Conservation (phyloP, 78 protist genomes). For the Emiliania huxleyi region DNA sequence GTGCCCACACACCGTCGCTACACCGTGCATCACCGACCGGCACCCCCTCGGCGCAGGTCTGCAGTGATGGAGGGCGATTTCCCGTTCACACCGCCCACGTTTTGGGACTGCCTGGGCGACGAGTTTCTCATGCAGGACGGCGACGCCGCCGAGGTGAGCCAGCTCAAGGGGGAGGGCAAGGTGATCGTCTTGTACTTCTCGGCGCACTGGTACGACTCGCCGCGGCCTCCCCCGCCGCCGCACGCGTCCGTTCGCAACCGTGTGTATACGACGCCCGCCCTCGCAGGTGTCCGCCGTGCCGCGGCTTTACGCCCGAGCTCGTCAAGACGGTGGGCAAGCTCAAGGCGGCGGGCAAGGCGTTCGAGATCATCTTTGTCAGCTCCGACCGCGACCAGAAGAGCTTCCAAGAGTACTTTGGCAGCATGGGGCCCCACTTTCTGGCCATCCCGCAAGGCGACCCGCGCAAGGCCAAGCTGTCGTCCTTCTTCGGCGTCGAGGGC, state of each 20-base stretch:
- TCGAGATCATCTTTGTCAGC: slow-evolving; percentile 39
- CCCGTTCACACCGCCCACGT: not conserved
- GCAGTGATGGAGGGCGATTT: not conserved
- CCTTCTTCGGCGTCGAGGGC: not conserved
- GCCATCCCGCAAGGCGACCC: not conserved
- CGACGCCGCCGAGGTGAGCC: not conserved
- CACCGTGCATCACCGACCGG: too few species aligned
- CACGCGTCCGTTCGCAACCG: too few species aligned
- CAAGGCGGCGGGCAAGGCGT: not conserved
- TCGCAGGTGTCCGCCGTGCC: slow-evolving; percentile 58
- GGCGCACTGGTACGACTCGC: slow-evolving; percentile 12
- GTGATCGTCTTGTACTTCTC: not conserved
- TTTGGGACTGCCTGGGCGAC: not conserved
- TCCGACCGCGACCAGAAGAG: not conserved
- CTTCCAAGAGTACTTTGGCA: not conserved
- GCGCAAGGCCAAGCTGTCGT: not conserved
- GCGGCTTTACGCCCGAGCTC: slow-evolving; percentile 41
- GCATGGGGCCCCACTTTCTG: not conserved
- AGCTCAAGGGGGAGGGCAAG: not conserved
- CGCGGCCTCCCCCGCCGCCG: not conserved
- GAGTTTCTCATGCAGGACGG: not conserved
- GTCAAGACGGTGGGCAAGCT: not conserved
- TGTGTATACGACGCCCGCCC: too few species aligned
- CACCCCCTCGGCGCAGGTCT: too few species aligned
- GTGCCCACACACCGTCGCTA: too few species aligned